Percentiles rank a stretch among this genome's conserved stretches.
phyloP scores from a whole-genome alignment of 2,329 filamentous ascomycete species.

The Macrophomina tecta region DNA sequence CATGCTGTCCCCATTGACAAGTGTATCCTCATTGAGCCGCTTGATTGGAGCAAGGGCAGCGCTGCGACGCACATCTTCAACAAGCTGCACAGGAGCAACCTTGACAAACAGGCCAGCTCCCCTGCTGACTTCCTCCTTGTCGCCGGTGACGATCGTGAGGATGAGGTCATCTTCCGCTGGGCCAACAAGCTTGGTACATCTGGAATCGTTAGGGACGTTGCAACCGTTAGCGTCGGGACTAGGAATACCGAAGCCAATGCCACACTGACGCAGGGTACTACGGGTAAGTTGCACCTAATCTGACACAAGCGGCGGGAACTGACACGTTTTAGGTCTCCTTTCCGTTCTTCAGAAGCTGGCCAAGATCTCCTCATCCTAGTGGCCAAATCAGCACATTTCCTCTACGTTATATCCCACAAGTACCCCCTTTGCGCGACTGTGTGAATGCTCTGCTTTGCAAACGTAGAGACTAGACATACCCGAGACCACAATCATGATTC shows the following conservation, averaged over 20 bases:
- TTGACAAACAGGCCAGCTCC: conserved; percentile 39
- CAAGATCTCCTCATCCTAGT: conserved; percentile 21
- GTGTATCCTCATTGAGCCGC: conserved; percentile 81
- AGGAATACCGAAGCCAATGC: conserved; percentile 86
- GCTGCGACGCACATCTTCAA: conserved; percentile 78
- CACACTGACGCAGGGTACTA: conserved; percentile 89
- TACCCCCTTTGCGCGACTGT: conserved; percentile 22
- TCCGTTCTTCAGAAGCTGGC: conserved; percentile 61
- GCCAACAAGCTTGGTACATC: conserved; percentile 75
- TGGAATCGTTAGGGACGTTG: conserved; percentile 61
- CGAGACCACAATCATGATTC: background rate
- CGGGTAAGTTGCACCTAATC: conserved; percentile 64
- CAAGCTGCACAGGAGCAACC: conserved; percentile 34
- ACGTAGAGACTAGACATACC: conserved; percentile 18
- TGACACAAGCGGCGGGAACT: conserved; percentile 26
- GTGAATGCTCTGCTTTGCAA: conserved; percentile 8
- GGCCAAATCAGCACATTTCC: conserved; percentile 12
- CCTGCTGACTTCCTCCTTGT: conserved; percentile 85
- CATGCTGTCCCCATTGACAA: conserved; percentile 83
- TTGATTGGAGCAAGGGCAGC: conserved; percentile 85
- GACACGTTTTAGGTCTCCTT: conserved; percentile 51
- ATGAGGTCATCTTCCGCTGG: conserved; percentile 94
- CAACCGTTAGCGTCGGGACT: conserved; percentile 84
- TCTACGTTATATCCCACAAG: conserved; percentile 2
- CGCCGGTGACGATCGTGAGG: conserved; percentile 87